Base-by-base conservation (phyloP, 2,329 filamentous ascomycete species). In the Stagonosporopsis cucurbitacearum region DNA sequence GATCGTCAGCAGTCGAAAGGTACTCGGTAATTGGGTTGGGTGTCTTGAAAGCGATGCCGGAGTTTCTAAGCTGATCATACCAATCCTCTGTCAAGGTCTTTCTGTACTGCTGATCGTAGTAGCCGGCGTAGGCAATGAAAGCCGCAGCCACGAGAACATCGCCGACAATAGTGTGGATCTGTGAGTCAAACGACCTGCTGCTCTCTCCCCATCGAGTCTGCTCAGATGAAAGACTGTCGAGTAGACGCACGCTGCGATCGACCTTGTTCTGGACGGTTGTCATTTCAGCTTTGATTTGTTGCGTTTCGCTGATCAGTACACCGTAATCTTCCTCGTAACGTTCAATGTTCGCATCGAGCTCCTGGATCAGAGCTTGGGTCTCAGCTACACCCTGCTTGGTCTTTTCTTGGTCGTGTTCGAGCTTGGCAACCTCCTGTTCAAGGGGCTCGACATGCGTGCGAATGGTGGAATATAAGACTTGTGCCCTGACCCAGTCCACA, bases 1-100 rank as follows among this genome's bases (percentile, higher is more conserved):
- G 87, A 79, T 99, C 93, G 74, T 99, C 96, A 4, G 96, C 94
- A 22, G 92, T 96, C 5, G 96, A 99, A 15, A 99, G 83, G 70
- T 97, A 99, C 74, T 99, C 95, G 0, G 95, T 96, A 42, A 99
- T 85, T 0, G 95, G 92, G 70, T 98, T 98, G 68, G 93, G 91
- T 54, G 88, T 86, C 80, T 99, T 99, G 84, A 89, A 96, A 63
- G 88, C 87, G 72, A 99, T 90, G 40, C 94, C 93, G n/a, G 95
- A 98, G 37, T 95, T 85, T 45, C 91, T 88, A 63, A 99, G 86
- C 76, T 99, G 95, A 68, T 96, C 88, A 59, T 95, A 84, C 95
- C 95, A 99, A 75, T 99, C 95, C 65, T 99, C 95, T 78, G 95
- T 87, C 92, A 99, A 97, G 8, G 89, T 88, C 79, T 97, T 97